phyloP scores from a whole-genome alignment of 495 filamentous ascomycete species.

The Podospora tetraspora region DNA sequence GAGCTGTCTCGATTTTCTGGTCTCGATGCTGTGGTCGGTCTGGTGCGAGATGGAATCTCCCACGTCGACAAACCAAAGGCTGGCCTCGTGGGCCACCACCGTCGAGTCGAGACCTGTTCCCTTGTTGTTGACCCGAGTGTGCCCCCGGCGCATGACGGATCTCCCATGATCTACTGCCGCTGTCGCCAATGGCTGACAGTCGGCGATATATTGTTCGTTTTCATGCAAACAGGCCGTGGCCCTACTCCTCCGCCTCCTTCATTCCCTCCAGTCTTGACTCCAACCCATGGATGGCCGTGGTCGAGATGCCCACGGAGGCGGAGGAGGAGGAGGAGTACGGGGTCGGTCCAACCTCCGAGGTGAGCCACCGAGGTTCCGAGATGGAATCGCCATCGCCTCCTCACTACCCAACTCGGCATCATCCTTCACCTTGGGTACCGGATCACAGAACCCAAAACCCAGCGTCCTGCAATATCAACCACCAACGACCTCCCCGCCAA shows the following conservation, averaged over 20 bases:
- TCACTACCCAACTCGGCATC: background rate
- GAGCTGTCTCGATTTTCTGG: background rate
- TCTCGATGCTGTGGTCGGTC: background rate
- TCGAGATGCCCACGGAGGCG: background rate
- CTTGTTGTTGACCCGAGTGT: background rate
- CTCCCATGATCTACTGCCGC: slow-evolving; percentile 13
- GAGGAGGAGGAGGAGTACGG: background rate
- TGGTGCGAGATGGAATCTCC: background rate
- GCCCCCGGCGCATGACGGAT: slow-evolving; percentile 11
- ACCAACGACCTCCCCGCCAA: background rate
- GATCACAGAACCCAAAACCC: too few species aligned
- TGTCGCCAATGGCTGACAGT: background rate
- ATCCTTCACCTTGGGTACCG: background rate
- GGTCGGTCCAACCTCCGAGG: background rate
- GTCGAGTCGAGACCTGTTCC: background rate
- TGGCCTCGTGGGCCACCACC: background rate
- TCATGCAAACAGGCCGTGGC: slow-evolving; percentile 3
- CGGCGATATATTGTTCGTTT: slow-evolving; percentile 2
- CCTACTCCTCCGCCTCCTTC: background rate
- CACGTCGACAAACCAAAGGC: background rate
- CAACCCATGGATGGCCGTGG: background rate
- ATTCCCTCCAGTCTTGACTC: background rate
- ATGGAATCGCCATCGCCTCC: background rate
- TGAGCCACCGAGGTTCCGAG: background rate
- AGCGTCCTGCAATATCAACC: background rate